Conservation (phyloP, 1,284 basidiomycete genomes). For the Trichosporon sp. region DNA sequence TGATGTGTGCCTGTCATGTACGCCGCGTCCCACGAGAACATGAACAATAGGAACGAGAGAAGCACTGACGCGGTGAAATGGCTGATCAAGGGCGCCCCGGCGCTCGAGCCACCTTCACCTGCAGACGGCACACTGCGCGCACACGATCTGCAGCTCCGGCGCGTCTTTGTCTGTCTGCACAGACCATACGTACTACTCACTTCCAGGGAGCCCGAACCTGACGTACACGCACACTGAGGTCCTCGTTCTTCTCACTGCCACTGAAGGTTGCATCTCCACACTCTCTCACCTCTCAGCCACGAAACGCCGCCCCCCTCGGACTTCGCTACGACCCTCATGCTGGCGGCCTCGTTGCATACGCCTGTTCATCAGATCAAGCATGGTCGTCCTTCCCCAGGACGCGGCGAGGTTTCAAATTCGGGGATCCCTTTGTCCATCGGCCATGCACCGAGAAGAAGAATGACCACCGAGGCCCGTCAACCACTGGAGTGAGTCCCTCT, state of each 20-base stretch:
- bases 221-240: not conserved
- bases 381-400: not conserved
- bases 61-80: not conserved
- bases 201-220: not conserved
- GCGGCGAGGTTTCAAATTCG: not conserved
- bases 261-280: not conserved
- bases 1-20: not conserved
- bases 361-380: not conserved
- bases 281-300: not conserved
- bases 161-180: not conserved
- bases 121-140: not conserved
- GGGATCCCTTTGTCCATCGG: not conserved
- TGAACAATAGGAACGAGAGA: not conserved
- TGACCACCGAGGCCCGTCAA: not conserved
- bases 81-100: not conserved
- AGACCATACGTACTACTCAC: not conserved
- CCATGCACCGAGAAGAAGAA: not conserved
- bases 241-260: not conserved
- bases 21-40: not conserved
- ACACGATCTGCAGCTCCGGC: not conserved
- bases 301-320: not conserved
- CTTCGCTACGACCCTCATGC: not conserved
- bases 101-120: conserved; percentile 1
- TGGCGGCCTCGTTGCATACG: not conserved
- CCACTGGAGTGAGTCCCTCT: not conserved